Conservation (phyloP, 352 stramenopile genomes). For the Globisporangium rhizosaccharum region DNA sequence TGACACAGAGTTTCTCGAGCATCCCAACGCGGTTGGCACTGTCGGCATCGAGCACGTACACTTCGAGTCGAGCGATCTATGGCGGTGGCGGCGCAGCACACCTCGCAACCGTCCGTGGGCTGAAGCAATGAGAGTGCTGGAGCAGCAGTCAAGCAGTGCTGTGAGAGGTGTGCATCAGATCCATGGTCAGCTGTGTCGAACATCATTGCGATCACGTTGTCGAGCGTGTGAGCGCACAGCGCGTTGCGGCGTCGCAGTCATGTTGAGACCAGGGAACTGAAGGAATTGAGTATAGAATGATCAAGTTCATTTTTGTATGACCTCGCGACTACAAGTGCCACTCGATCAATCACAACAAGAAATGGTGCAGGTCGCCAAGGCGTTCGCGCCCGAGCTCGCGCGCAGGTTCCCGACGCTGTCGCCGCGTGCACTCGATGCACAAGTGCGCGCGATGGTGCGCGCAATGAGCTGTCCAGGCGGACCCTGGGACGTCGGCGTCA, state of each 20-base stretch:
- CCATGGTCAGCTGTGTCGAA: too few relatives aligned
- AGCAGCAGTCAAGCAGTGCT: too few relatives aligned
- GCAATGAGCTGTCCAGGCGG: constrained; percentile 51
- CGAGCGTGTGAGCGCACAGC: too few relatives aligned
- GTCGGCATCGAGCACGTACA: neutral
- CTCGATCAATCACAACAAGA: too few relatives aligned
- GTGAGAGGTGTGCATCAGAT: neutral
- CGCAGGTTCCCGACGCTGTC: constrained; percentile 29
- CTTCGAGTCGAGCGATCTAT: constrained; percentile 8
- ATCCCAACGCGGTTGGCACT: neutral
- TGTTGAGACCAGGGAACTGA: too few relatives aligned
- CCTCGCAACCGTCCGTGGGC: constrained; percentile 25
- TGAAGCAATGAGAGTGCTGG: constrained; percentile 13
- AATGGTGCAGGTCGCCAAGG: constrained; percentile 61
- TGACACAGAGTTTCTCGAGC: constrained; percentile 4
- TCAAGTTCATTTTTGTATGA: too few relatives aligned
- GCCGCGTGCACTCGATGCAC: constrained; percentile 42
- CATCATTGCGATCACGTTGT: too few relatives aligned
- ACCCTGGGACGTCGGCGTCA: constrained; percentile 70
- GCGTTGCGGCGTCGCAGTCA: too few relatives aligned
- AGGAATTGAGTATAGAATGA: too few relatives aligned
- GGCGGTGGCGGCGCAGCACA: constrained; percentile 14
- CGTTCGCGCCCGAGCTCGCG: constrained; percentile 30
- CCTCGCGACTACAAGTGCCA: too few relatives aligned
- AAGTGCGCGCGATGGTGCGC: constrained; percentile 69